Conservation (phyloP, 306 rosid genomes). For the Quercus aquifolioides region DNA sequence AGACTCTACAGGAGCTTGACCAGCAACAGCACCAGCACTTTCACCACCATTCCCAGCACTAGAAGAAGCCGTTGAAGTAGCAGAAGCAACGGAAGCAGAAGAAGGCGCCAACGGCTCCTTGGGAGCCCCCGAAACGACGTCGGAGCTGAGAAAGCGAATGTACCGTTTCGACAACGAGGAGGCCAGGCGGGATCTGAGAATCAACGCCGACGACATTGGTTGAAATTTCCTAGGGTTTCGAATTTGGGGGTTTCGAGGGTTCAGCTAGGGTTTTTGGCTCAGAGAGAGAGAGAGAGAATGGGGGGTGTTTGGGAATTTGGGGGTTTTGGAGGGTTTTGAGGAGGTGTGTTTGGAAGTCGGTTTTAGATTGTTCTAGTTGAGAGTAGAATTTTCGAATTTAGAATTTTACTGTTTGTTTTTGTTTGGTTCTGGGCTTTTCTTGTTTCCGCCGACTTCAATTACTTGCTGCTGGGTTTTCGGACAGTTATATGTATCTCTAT, state of each 20-base stretch:
- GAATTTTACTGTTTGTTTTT: neutral
- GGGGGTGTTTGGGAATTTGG: constrained; percentile 9
- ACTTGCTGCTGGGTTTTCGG: too few species aligned
- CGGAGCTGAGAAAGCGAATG: constrained; percentile 46
- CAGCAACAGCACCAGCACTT: neutral
- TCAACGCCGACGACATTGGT: constrained; percentile 25
- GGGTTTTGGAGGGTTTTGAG: neutral
- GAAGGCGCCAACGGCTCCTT: constrained; percentile 41
- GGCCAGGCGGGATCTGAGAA: constrained; percentile 32
- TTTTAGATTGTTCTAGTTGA: neutral
- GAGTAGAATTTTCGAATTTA: neutral
- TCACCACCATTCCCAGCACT: constrained; percentile 5
- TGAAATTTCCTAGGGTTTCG: neutral
- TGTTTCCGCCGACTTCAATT: neutral
- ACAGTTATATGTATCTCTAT: too few species aligned
- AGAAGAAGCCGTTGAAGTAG: constrained; percentile 23
- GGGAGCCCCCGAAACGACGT: constrained; percentile 33
- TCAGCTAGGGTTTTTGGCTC: constrained; percentile 36
- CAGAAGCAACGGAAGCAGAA: constrained; percentile 27
- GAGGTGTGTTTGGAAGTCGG: constrained; percentile 27
- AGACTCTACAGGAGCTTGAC: neutral
- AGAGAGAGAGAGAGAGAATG: neutral
- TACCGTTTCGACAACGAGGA: constrained; percentile 18
- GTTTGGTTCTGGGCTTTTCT: too few species aligned
- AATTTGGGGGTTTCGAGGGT: constrained; percentile 6